Evolutionary conservation across 2,329 filamentous ascomycete genomes (phyloP), one percentile per base, ranked within the genome.

Genomic region (Aspergillus neotritici): DNA sequence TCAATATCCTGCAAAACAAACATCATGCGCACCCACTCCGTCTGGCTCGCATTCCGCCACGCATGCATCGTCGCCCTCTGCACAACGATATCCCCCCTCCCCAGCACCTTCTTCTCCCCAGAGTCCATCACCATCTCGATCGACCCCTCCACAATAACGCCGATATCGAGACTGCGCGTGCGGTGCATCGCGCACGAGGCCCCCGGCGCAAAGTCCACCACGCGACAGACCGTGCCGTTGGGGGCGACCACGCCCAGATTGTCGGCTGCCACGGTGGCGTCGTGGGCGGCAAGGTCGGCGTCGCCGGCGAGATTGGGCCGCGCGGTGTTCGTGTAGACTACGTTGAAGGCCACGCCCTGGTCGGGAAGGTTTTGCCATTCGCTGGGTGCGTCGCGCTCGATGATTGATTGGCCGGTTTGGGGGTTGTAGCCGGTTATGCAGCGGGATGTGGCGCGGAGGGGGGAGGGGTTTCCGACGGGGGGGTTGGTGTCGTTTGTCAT

Each of bases 61-160:
- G 69, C 69, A 56, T 80, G 77, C 63, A 72, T 75, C 3, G 76
- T 78, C 1, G 69, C 75, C 32, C 78, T 64, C 60, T 80, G 76
- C 14, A 80, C 71, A 8, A 71, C 71, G n/a, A 79, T 61, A 52
- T 80, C 77, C 3, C 77, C 77, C 9, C 68, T 62, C 36, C 64
- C 61, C 68, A 80, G 63, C 16, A 64, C 44, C 34, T 66, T 65
- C 37, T 57, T 65, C 43, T 73, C 74, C 1, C 77, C 76, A n/a
- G 70, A 70, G 46, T 78, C 77, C 4, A 80, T 58, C 3, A 71
- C 43, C 59, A 79, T 64, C 47, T 77, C 74, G 21, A 80, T 55
- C 51, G 69, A 65, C 1, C 77, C 77, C 50, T 80, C 76, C 5
- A 80, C 52, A 3, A 80, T 68, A 41, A 79, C 66, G 3, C 75